These are phyloP conservation scores for Biscogniauxia sp. DNA, from an alignment of 2,329 filamentous ascomycete genomes.

Conservation along the genomic window DNA sequence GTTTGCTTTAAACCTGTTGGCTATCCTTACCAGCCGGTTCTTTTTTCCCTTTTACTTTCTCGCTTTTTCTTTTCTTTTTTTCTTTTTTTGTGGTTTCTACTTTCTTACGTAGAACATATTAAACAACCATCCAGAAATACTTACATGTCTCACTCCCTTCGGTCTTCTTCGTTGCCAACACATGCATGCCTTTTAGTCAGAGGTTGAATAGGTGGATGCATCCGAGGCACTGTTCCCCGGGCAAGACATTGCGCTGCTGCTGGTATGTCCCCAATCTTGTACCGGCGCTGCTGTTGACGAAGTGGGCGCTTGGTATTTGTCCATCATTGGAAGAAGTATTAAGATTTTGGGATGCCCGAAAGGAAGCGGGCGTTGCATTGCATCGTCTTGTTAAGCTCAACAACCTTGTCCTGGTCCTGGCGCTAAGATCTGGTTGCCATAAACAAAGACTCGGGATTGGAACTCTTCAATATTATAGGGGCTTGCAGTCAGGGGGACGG, in stretches of 20 bases:
- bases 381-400: conserved; percentile 3
- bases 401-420: conserved; percentile 12
- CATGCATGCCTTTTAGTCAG: no score
- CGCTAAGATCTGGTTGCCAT: conserved; percentile 15
- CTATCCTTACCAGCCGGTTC: not conserved
- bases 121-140: no score
- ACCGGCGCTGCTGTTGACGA: not conserved
- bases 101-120: no score
- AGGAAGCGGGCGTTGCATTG: conserved; percentile 16
- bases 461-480: conserved; percentile 1
- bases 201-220: no score
- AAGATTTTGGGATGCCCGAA: not conserved
- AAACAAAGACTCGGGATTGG: not conserved
- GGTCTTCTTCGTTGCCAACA: no score
- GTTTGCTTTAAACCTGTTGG: not conserved
- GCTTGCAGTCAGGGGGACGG: conserved; percentile 15
- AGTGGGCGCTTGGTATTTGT: not conserved
- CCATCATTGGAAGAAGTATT: not conserved
- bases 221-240: not conserved
- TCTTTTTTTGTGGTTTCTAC: no score
- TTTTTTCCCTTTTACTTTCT: no score
- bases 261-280: not conserved
- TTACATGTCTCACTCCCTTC: no score
- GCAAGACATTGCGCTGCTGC: not conserved
- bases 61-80: no score